Base-by-base conservation (phyloP, 2,329 filamentous ascomycete genomes). In the Fusarium sp. region DNA sequence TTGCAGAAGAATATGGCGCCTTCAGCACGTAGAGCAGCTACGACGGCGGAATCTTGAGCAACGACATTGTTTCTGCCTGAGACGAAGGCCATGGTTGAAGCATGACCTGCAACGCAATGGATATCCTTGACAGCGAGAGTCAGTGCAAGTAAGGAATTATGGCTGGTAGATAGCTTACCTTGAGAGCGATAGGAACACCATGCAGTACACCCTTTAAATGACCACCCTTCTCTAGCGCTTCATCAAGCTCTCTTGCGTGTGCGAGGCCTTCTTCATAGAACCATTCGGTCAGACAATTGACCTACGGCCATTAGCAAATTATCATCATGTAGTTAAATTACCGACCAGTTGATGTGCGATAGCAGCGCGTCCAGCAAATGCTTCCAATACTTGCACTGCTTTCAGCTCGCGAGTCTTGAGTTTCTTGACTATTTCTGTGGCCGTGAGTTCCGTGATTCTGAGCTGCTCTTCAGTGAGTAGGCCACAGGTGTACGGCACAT, bases 1-100 rank as follows among this genome's bases (percentile, higher is more conserved):
- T 93, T 93, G 73, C 88, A 87, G 75, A 91, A 90, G 30, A 92
- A 82, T 0, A 94, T 86, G 4, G 91, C 91, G 3, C 92, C 92
- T 0, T 45, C 28, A 13, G 30, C 28, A 17, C 61, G 34, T 2
- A 63, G 14, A 11, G 61, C 36, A 20, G 61, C 61, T 6, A 63
- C 17, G 6, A 60, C 20, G 6, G 44, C 38, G 1, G 61, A 60
- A n/a, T 63, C 61, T 18, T 63, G 28, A 3, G 12, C 14, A 8
- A 45, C 20, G 8, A 61, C 24, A 4, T 61, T 61, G 11, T 63
- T 17, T n/a, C 38, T 50, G 8, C 42, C 36, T 10, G 61, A 28
- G 1, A 63, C 30, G 4, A 60, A 42, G 3, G 61, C 61, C 55
- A 63, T 60, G 1, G 61, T 63, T 3, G 61, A 50, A 11, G 44